Conservation (phyloP, 2,329 filamentous ascomycete genomes). For the Geosmithia putterillii region DNA sequence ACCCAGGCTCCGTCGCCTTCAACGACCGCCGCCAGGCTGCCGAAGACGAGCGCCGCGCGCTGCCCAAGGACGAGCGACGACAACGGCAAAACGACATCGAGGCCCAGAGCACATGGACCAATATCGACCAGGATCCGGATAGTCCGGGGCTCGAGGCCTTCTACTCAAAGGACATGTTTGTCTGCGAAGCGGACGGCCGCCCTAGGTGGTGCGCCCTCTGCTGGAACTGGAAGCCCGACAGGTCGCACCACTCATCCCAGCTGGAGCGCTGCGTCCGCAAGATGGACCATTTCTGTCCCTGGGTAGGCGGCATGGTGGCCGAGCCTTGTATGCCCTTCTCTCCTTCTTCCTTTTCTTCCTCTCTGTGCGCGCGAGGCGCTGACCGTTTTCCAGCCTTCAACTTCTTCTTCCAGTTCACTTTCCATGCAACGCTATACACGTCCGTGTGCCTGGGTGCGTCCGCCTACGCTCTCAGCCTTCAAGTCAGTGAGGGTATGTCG, state of each 20-base stretch:
- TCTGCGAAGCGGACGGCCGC: conserved; percentile 72
- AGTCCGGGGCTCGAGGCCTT: conserved; percentile 61
- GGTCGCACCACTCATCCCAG: conserved; percentile 78
- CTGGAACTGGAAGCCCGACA: conserved; percentile 76
- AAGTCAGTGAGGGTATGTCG: conserved; percentile 24
- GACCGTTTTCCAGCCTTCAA: conserved; percentile 51
- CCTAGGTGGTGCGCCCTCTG: conserved; percentile 81
- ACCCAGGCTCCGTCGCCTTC: conserved; percentile 64
- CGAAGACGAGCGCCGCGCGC: conserved; percentile 6
- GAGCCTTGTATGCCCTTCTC: conserved; percentile 49
- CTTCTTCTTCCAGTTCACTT: conserved; percentile 80
- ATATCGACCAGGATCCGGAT: conserved; percentile 39
- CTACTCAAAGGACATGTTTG: conserved; percentile 72
- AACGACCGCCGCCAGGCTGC: conserved; percentile 24
- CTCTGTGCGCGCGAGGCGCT: background rate
- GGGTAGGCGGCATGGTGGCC: conserved; percentile 86
- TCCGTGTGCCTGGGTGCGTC: conserved; percentile 49
- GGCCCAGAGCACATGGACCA: conserved; percentile 15
- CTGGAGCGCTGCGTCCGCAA: conserved; percentile 70
- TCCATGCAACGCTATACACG: conserved; percentile 60
- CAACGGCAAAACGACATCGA: conserved; percentile 5
- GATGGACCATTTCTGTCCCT: conserved; percentile 95
- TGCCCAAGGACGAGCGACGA: conserved; percentile 3
- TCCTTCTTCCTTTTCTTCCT: background rate
- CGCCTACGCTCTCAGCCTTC: conserved; percentile 49